Base-by-base conservation (phyloP, 2,329 filamentous ascomycete species). In the Parascedosporium putredinis region DNA sequence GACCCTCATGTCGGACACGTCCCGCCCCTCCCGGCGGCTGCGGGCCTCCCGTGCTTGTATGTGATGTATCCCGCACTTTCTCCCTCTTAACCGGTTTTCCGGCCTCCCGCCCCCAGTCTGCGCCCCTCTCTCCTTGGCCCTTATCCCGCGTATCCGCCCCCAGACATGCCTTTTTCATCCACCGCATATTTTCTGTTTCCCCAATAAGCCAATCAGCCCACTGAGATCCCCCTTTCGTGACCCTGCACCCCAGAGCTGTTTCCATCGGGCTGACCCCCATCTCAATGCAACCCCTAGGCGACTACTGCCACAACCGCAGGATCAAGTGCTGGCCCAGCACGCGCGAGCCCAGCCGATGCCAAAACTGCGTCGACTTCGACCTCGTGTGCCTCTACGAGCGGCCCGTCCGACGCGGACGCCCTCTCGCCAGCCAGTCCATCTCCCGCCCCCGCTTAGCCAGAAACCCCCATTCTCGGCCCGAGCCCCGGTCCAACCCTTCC, bases 301-400 rank as follows among this genome's bases (percentile, higher is more conserved):
- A 77, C 58, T 70, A 72, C 57, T 77, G 74, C 58, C 71, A 76
- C 57, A 45, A 50, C 10, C 52, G 58, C 23, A 55, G 56, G 49
- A 59, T 58, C 33, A 51, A 54, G 40, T 59, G 58, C 50, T 52
- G 51, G 20, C 51, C 50, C 58, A 64, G 50, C 63, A 71, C 57
- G 5, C 63, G 66, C 43, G 61, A 66, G 55, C 53, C 57, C 14
- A 47, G 59, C 27, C 60, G 65, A 49, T 75, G 73, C 57, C 69
- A 74, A 58, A 76, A 72, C 47, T 75, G 72, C 58, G 60, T 62
- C 23, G 70, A 75, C 53, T 76, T 74, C 56, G 67, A 64, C 45
- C 66, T 73, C 44, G 57, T 62, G n/a, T 76, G 73, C 57, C 74
- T 69, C 12, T 74, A 69, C 23, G 53, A 43, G 24, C 49, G 52